Evolutionary conservation across 768 basidiomycete species (phyloP).

Genomic region (Kwoniella sp.): DNA sequence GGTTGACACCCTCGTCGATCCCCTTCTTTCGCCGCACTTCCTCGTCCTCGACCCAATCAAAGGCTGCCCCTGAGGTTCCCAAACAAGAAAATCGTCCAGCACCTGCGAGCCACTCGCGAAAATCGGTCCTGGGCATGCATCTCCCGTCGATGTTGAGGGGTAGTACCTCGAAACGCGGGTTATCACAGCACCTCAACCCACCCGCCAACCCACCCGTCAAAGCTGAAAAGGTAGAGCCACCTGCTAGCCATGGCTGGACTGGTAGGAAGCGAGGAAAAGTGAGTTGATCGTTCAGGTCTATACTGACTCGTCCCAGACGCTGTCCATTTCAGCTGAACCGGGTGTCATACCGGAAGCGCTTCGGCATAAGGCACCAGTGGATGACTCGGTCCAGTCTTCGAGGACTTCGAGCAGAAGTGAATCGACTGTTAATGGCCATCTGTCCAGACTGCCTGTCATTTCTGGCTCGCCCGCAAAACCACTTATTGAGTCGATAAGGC

Average conservation of each 20-base stretch:
- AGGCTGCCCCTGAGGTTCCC: constrained; percentile 15
- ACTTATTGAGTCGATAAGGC: neutral
- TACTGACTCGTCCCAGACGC: constrained; percentile 22
- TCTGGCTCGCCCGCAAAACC: constrained; percentile 28
- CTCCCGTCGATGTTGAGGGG: constrained; percentile 76
- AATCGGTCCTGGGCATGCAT: constrained; percentile 72
- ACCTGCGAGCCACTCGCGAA: constrained; percentile 23
- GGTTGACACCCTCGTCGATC: constrained; percentile 41
- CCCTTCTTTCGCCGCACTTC: constrained; percentile 49
- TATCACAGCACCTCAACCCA: constrained; percentile 48
- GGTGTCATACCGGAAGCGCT: constrained; percentile 11
- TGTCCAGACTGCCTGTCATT: constrained; percentile 28
- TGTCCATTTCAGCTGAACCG: constrained; percentile 34
- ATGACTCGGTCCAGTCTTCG: constrained; percentile 21
- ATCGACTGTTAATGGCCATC: constrained; percentile 26
- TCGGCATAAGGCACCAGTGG: constrained; percentile 23
- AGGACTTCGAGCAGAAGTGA: constrained; percentile 17
- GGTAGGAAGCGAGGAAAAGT: constrained; percentile 44
- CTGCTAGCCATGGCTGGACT: constrained; percentile 39
- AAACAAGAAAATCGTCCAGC: constrained; percentile 1
- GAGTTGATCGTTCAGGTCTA: constrained; percentile 1
- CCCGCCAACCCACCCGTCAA: constrained; percentile 4
- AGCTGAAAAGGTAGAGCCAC: constrained; percentile 1
- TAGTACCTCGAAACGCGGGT: constrained; percentile 73
- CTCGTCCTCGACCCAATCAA: constrained; percentile 37